Percentiles rank a stretch among this genome's conserved stretches.
These are phyloP conservation scores for Trametes elegans DNA, from an alignment of 768 basidiomycete genomes.

Conservation along the genomic window DNA sequence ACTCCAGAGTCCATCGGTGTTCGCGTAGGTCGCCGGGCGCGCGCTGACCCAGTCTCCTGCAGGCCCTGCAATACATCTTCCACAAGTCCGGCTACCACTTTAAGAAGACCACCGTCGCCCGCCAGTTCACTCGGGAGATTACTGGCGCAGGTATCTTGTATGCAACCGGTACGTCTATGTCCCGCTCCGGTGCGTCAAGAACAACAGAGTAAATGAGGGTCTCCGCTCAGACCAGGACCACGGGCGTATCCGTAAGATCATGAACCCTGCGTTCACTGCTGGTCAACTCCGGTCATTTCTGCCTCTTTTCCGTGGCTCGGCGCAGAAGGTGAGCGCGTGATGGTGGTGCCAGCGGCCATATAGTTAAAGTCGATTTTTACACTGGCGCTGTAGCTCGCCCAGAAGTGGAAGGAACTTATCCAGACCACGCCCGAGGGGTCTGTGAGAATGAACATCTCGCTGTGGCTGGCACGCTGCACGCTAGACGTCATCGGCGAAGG, in stretches of 20 bases:
- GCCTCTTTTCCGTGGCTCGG: conserved; percentile 21
- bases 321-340: conserved; percentile 18
- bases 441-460: conserved; percentile 16
- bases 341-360: not conserved
- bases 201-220: too few species aligned
- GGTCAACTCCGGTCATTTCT: conserved; percentile 24
- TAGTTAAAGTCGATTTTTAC: not conserved
- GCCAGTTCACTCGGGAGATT: conserved; percentile 21
- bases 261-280: conserved; percentile 25
- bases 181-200: too few species aligned
- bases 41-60: not conserved
- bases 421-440: not conserved
- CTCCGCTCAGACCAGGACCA: conserved; percentile 23
- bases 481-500: conserved; percentile 30
- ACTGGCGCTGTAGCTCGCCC: conserved; percentile 16
- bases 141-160: conserved; percentile 18
- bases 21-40: too few species aligned
- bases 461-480: conserved; percentile 26
- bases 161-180: conserved; percentile 20
- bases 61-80: conserved; percentile 30
- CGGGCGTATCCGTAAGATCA: conserved; percentile 24
- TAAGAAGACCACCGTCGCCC: conserved; percentile 24
- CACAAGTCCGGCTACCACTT: conserved; percentile 30
- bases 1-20: not conserved
- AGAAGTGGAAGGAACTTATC: conserved; percentile 26